phyloP scores from a whole-genome alignment of 345 rosid genomes.

The Gynandropsis gynandra region DNA sequence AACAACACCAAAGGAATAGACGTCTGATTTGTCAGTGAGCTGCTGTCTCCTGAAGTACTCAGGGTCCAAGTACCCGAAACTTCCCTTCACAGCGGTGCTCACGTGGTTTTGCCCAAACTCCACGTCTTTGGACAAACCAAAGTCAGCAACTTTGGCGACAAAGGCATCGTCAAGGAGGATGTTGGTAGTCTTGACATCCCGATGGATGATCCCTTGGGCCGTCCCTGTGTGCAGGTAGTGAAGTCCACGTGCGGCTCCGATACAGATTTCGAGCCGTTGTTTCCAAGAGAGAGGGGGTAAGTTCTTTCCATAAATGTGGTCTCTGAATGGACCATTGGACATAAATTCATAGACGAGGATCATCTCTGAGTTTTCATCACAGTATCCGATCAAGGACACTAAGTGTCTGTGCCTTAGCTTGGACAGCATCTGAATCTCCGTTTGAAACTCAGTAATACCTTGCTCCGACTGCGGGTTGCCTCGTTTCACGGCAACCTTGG shows the following conservation, averaged over 20 bases:
- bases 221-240: constrained; percentile 79
- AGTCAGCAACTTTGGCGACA: constrained; percentile 72
- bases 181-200: constrained; percentile 75
- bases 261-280: constrained; percentile 60
- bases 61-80: constrained; percentile 51
- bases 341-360: constrained; percentile 74
- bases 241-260: constrained; percentile 71
- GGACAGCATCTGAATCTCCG: constrained; percentile 77
- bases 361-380: constrained; percentile 72
- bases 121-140: constrained; percentile 74
- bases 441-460: constrained; percentile 72
- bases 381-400: constrained; percentile 71
- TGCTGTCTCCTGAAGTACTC: constrained; percentile 63
- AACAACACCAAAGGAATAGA: constrained; percentile 59
- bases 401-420: constrained; percentile 78
- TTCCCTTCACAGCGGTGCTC: constrained; percentile 40
- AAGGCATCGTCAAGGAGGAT: constrained; percentile 61
- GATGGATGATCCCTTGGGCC: constrained; percentile 77
- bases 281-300: constrained; percentile 56
- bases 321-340: constrained; percentile 72
- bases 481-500: constrained; percentile 66
- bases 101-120: constrained; percentile 58
- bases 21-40: constrained; percentile 52
- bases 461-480: constrained; percentile 83
- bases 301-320: constrained; percentile 55